phyloP scores from a whole-genome alignment of 2,329 filamentous ascomycete genomes.

The Aureobasidium mangrovei region DNA sequence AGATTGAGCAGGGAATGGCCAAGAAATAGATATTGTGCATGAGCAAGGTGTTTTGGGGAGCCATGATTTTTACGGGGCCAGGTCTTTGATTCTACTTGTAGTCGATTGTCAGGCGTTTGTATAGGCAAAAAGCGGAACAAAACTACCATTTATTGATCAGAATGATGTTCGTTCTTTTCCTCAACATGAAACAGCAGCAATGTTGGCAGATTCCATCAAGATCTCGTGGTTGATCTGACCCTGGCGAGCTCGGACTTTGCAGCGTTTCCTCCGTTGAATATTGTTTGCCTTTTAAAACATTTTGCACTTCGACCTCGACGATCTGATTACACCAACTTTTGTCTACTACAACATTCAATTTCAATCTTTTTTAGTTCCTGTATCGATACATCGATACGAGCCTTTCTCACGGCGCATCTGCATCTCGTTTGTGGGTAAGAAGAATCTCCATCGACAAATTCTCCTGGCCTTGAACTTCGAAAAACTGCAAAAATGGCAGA shows the following conservation, averaged over 20 bases:
- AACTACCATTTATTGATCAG: slow-evolving; percentile 2
- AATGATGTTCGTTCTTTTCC: no score
- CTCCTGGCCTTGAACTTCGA: background rate
- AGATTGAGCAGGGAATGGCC: slow-evolving; percentile 55
- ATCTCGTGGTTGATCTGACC: no score
- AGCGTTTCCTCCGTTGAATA: slow-evolving; percentile 1
- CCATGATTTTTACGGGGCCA: background rate
- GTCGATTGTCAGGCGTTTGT: slow-evolving; percentile 9
- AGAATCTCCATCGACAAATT: no score
- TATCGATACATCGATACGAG: no score
- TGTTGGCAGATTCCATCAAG: no score
- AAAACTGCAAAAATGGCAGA: slow-evolving; percentile 5
- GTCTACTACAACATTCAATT: no score
- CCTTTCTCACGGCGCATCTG: no score
- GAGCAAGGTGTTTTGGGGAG: slow-evolving; percentile 11
- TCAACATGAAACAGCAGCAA: background rate
- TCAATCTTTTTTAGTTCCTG: no score
- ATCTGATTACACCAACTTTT: background rate
- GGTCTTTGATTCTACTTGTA: background rate
- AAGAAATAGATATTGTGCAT: slow-evolving; percentile 11
- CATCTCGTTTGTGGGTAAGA: no score
- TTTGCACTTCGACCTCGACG: background rate
- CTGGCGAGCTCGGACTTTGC: background rate
- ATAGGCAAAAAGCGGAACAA: slow-evolving; percentile 11
- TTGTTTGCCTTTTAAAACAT: slow-evolving; percentile 10